Evolutionary conservation across 163 green algal species (phyloP).

Genomic region (Chloroidium sp.): DNA sequence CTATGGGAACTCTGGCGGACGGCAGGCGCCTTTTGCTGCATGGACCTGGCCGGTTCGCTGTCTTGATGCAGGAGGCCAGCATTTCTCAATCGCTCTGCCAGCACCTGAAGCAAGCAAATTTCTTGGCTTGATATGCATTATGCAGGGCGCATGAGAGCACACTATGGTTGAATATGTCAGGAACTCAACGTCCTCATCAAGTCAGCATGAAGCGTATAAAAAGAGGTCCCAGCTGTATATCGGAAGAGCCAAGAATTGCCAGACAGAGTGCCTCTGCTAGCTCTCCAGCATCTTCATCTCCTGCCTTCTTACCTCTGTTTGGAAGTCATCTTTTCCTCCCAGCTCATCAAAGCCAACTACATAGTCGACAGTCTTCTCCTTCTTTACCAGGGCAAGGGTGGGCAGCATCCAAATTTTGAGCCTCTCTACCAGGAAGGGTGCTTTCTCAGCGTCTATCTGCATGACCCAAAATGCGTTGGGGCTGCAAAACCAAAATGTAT

Average conservation of each 20-base stretch:
- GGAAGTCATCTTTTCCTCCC: conserved; percentile 82
- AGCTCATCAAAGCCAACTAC: conserved; percentile 90
- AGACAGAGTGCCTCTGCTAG: too few species aligned
- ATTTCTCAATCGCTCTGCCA: neutral
- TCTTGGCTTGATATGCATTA: neutral
- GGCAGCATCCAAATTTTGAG: conserved; percentile 97
- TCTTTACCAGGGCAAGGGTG: conserved; percentile 86
- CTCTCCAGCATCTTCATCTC: too few species aligned
- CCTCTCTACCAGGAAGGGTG: conserved; percentile 84
- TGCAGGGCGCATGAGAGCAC: neutral
- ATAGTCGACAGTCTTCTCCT: conserved; percentile 87
- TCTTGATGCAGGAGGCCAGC: neutral
- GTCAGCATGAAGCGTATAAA: neutral
- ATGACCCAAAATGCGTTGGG: neutral
- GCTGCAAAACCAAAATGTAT: neutral
- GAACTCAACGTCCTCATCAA: neutral
- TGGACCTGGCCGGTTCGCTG: too few species aligned
- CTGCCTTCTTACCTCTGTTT: conserved; percentile 23
- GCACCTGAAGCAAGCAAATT: neutral
- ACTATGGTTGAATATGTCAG: neutral
- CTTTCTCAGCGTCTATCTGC: conserved; percentile 94
- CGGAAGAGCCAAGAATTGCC: too few species aligned
- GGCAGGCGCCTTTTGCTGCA: too few species aligned
- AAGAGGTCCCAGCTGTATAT: too few species aligned
- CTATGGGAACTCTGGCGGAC: too few species aligned